These are phyloP conservation scores for Guyanaporus albipodus DNA, from an alignment of 768 basidiomycete species.

Conservation along the genomic window DNA sequence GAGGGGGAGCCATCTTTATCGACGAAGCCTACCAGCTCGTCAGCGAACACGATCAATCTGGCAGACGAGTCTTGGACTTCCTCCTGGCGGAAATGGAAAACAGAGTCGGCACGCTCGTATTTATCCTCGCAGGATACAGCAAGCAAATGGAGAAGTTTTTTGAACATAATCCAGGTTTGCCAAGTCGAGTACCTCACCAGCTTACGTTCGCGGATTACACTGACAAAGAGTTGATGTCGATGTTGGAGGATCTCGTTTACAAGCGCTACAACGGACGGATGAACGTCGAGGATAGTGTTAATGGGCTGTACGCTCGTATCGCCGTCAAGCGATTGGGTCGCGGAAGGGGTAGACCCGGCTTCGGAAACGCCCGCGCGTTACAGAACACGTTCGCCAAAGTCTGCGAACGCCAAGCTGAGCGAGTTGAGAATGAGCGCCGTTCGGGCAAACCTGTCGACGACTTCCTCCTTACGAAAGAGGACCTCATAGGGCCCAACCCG, in stretches of 20 bases:
- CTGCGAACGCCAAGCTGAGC: constrained; percentile 49
- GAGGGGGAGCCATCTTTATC: constrained; percentile 66
- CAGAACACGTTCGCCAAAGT: constrained; percentile 48
- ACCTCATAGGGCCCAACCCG: constrained; percentile 66
- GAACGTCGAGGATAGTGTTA: constrained; percentile 53
- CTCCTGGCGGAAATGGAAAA: constrained; percentile 77
- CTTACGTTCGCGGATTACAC: constrained; percentile 62
- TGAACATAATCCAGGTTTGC: constrained; percentile 68
- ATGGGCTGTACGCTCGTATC: constrained; percentile 55
- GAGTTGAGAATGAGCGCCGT: constrained; percentile 41
- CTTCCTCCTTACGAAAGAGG: constrained; percentile 48
- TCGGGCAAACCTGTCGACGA: constrained; percentile 45
- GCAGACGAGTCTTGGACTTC: constrained; percentile 61
- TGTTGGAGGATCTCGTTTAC: constrained; percentile 47
- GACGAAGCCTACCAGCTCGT: constrained; percentile 75
- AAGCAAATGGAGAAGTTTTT: constrained; percentile 78
- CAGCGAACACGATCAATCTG: constrained; percentile 43
- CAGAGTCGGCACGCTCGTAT: constrained; percentile 57
- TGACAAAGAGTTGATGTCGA: constrained; percentile 51
- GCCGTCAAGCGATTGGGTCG: constrained; percentile 57
- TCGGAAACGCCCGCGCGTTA: constrained; percentile 67
- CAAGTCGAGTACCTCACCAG: constrained; percentile 60
- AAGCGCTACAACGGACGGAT: constrained; percentile 48
- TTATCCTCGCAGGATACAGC: constrained; percentile 69
- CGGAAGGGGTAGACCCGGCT: constrained; percentile 55